Base-by-base conservation (phyloP, 2,329 filamentous ascomycete species). In the Curvularia lunata region DNA sequence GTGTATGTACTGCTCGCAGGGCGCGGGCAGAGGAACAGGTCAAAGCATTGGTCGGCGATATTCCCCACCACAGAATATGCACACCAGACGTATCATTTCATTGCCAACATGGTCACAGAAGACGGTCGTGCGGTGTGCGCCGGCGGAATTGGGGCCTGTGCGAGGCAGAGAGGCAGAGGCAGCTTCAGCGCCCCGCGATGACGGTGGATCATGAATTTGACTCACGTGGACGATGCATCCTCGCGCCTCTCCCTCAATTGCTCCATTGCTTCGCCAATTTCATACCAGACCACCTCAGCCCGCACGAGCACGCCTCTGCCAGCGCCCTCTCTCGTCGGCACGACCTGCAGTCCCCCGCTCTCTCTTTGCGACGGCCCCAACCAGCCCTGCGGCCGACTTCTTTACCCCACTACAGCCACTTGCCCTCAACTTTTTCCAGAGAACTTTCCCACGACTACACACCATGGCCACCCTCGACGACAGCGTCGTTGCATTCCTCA, bases 391-490 rank as follows among this genome's bases (percentile, higher is more conserved):
- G 5, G 54, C 58, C 55, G 45, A 59, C 51, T 75, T 74, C 69
- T 74, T 75, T 64, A 71, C 71, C 67, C 69, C 71, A 56, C 72
- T 64, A 30, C 68, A 61, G 19, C 69, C 67, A 43, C 65, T 70
- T 48, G 58, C 71, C 32, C 51, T 69, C 53, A 60, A 67, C 65
- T 74, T 74, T 69, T 72, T 71, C 63, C 69, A 67, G 34, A 66
- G 58, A 48, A 60, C 63, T 23, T 58, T 65, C 49, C 46, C 40
- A 30, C 32, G 16, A 25, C 51, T 67, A 45, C 65, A 64, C 67
- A 69, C 60, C 50, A 78, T 78, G 76, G 70, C 75, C 28, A 71
- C 73, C 56, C 64, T 78, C 61, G 72, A 76, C 63, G 68, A 73
- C 62, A 68, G 63, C 63, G 38, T 77, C 52, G 60, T 67, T 58